Evolutionary conservation across 805 yeast species (phyloP), one percentile per base, ranked within the genome.

Genomic region (Kluyveromyces lactis): DNA sequence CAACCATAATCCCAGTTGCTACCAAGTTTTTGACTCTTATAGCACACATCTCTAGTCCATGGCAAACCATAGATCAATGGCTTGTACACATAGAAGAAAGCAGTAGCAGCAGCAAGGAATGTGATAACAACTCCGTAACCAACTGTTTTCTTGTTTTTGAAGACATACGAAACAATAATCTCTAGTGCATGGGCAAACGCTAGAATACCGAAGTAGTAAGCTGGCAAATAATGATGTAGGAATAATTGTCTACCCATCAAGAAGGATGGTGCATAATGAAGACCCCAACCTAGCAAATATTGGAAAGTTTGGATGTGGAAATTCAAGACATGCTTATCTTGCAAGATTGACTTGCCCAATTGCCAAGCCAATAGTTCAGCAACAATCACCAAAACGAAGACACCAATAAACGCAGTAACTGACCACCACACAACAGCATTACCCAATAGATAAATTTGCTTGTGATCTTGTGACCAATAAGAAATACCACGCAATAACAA

Each of bases 231-330:
- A 63, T 89, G 97, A 62, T 89, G 97, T 58, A 89, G 68, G 68
- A 90, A 89, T 63, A 89, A 64, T 66, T 89, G 97, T 66, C 97
- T 79, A 18, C 79, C 87, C 97, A 89, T 89, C 42, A 89, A 66
- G 63, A 75, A 80, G 39, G 85, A 83, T 49, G 95, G 94, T 40
- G 70, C 56, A 56, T 74, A 81, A 60, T 86, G 95, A 28, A 81
- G 45, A 8, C 58, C 64, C 84, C 87, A 86, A 32, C 94, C 95
- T 7, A 75, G 53, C 30, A 78, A 53, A 58, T 76, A 84, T 24
- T 75, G 74, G 41, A 79, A 63, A 21, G 72, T 71, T 52, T 80
- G 83, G 39, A 73, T 65, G 53, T 79, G 81, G 68, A 72, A 81
- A 64, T 80, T 78, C 63, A 68, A 72, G 12, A 80, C 73, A 37